Evolutionary conservation across 108 stramenopile genomes (phyloP), one percentile per base, ranked within the genome.

Genomic region (Skeletonema marinoi): DNA sequence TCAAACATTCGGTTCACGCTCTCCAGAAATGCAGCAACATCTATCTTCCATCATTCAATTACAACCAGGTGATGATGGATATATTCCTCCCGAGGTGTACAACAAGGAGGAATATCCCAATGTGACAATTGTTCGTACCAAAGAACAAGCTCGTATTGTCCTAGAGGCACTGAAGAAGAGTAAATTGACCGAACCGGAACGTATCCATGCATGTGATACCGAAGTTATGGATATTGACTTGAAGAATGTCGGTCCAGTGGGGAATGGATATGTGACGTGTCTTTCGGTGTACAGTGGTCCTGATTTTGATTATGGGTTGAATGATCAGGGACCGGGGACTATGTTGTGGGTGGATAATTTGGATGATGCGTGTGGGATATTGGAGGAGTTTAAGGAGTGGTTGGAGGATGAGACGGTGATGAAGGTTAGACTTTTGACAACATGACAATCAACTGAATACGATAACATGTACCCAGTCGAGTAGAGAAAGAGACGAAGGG

Each of bases 141-240:
- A 78, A 38, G 91, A 92, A 67, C 77, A 93, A 41, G 94, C 94
- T 1, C 50, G 46, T 3, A 88, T 74, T 12, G 94, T 95, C n/a
- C 46, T 93, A 70, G 68, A 76, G 51, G 74, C 71, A 36, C 58
- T 93, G 5, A 70, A 87, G 81, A 25, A 51, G 25, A 66, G 70
- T 29, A 73, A 78, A 63, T 41, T 67, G 6, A 48, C 62, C 0
- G 75, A 84, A 60, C 82, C 74, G 1, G 16, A 64, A 6, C 74
- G 89, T 10, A 86, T 92, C 60, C 93, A 95, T 71, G 99, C 97
- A 6, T 97, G 96, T 65, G 99, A 99, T 90, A 99, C 99, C 31
- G 99, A 99, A 85, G 98, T 99, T 50, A 97, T 96, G 88, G 93
- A 95, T 61, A 97, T 99, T 78, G 96, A 97, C 75, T 65, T 98